Evolutionary conservation across 139 green algal genomes (phyloP), one percentile per base, ranked within the genome.

Genomic region (Auxenochlorella pyrenoidosa): DNA sequence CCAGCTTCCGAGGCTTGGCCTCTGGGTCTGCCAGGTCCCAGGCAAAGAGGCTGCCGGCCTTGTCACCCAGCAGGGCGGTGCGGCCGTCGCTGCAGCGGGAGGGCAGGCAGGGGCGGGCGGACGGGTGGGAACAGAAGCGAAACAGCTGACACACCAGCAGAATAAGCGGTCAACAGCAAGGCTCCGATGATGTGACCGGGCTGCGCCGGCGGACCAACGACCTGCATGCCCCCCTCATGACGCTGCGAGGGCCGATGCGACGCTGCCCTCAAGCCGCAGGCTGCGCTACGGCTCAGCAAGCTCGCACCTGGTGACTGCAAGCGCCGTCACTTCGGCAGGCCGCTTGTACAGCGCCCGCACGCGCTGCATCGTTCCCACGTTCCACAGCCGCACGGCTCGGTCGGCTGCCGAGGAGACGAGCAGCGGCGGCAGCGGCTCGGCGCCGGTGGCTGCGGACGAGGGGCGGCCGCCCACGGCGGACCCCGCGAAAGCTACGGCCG

Each of bases 311-410:
- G 44, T 43, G 0, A 34, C 82, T 3, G 73, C 72, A 24, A 90
- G 77, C 1, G 88, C 88, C 6, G 58, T 75, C 26, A 89, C 75
- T 10, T 91, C 88, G n/a, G 88, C 88, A 12, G 88, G 88, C 10
- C 88, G 82, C 44, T 91, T 91, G 70, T 65, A 78, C 41, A 91
- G 59, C 4, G 43, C 63, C n/a, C 83, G 83, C 60, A 66, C 32
- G 26, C 83, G 54, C 44, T 70, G 36, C 60, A 86, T 76, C n/a
- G 51, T 40, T 43, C 5, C 16, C 18, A 80, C 58, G 8, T 78
- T 78, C 86, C 86, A 89, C 47, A 89, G 78, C 16, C 86, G 77
- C 78, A 89, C 21, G 30, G 71, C 68, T 0, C 43, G n/a, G 54
- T 89, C 86, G 15, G 78, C 80, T 3, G 60, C 54, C 1, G 38